phyloP scores from a whole-genome alignment of 2,329 filamentous ascomycete genomes.

The Penicillium sp. region DNA sequence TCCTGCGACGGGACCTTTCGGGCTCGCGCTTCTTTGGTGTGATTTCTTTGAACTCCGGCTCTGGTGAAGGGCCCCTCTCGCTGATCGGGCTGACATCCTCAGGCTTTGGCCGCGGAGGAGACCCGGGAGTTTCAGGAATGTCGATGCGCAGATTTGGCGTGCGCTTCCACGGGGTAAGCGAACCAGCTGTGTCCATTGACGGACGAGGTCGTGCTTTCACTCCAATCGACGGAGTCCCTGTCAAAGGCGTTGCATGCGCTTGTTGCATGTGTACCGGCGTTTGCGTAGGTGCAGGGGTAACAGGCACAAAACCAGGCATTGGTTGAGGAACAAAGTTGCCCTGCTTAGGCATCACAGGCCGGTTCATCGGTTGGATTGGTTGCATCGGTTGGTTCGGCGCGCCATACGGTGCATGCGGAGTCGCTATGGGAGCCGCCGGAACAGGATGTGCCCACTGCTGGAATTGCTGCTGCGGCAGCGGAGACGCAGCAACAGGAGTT shows the following conservation, averaged over 20 bases:
- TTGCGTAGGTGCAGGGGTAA: constrained; percentile 25
- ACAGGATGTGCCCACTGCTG: constrained; percentile 35
- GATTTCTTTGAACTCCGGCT: constrained; percentile 24
- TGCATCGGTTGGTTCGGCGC: constrained; percentile 7
- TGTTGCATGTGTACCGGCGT: constrained; percentile 22
- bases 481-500: constrained; percentile 12
- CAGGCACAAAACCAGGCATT: constrained; percentile 20
- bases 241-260: constrained; percentile 27
- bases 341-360: constrained; percentile 9
- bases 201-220: constrained; percentile 27
- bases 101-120: constrained; percentile 37
- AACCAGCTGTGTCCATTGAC: constrained; percentile 37
- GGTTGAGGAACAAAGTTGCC: constrained; percentile 13
- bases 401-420: constrained; percentile 19
- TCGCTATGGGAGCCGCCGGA: neutral
- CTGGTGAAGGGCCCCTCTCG: constrained; percentile 37
- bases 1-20: constrained; percentile 16
- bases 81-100: constrained; percentile 46
- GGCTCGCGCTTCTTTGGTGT: constrained; percentile 16
- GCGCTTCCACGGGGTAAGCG: constrained; percentile 43
- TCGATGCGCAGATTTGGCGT: constrained; percentile 30
- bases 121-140: constrained; percentile 32
- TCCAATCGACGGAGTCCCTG: constrained; percentile 22
- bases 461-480: constrained; percentile 28
- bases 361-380: constrained; percentile 4